Base-by-base conservation (phyloP, 352 stramenopile species). In the Phytophthora fragariaefolia region DNA sequence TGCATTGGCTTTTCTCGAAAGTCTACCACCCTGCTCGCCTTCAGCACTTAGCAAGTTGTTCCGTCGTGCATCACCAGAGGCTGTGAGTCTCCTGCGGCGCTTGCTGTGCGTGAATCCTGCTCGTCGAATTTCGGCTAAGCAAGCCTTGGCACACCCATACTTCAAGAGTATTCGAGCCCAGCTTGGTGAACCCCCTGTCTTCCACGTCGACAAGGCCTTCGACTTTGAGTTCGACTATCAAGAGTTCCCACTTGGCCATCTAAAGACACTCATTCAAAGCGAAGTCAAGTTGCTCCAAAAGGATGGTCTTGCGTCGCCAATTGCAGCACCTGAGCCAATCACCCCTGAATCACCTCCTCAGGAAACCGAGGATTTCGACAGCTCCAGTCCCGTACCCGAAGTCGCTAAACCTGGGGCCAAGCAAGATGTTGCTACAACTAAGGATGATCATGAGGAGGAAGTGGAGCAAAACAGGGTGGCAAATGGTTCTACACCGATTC, bases 141-240 rank as follows among this genome's bases (percentile, higher is more conserved):
- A 96, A 28, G 90, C 93, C 17, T 78, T 99, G 27, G 82, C 87
- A 43, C 96, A 99, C 58, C 79, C 93, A 9, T 99, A 98, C 74
- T 95, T 95, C 60, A 90, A 92, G 63, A 78, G 34, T 18, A 92
- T 95, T 28, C 74, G 85, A 0, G 58, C 75, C 9, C 87, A 95
- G 58, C 71, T 93, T 15, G 87, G 87, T 4, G 83, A 93, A 10
- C 85, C 87, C 4, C 77, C 81, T 10, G 77, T 76, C 55, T 95
- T 92, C 59, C 63, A 81, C 9, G 82, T 93, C 3, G 74, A 81
- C 15, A 82, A 83, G 18, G 68, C 77, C 18, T 93, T 93, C 53
- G 85, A 93, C 71, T 95, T 95, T 59, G 87, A 93, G 36, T 94
- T 95, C 68, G 87, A 95, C 65, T 81, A 91, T 18, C 76, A 90